Evolutionary conservation across 2,329 filamentous ascomycete genomes (phyloP), one percentile per base, ranked within the genome.

Genomic region (Huntiella moniliformis): DNA sequence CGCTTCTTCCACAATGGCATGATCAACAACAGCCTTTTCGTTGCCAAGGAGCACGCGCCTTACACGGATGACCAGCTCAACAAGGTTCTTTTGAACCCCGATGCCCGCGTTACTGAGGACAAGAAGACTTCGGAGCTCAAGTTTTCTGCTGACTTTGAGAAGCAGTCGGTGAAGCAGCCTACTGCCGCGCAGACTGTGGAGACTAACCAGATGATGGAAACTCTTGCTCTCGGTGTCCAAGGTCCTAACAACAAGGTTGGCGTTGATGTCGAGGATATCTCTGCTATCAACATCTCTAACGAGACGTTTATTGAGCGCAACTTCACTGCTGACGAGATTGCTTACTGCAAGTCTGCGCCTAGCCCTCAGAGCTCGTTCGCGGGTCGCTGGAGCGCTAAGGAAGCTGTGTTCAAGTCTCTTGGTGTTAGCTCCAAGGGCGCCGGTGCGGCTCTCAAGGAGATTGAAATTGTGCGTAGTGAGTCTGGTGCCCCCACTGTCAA

Each of bases 1-100:
- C 77, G 91, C 53, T 96, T 84, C 76, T 94, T 92, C 78, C 92
- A 98, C 68, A 93, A 94, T 56, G 87, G 88, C 52, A 72, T 98
- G 61, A 87, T 96, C 72, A 95, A 93, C 72, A 96, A 98, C 71
- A 84, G 78, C 53, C 74, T 98, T 63, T 98, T 98, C 65, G 86
- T 93, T 52, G 87, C 92, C 62, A 98, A 98, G 77, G 73, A 74
- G 58, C 79, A 87, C 61, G 73, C 87, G 38, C 92, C 91, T 38
- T 98, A 96, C 67, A 78, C 77, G 39, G 85, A 95, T 46, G 78
- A 82, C 48, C 82, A 91, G 66, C 81, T 93, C 65, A 74, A 75
- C 62, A 74, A 79, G 52, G 81, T 98, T 54, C 86, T 96, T 64
- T 76, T 98, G 54, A 94, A 98, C 71, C 91, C 92, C 4, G 77